Evolutionary conservation across 2,329 filamentous ascomycete genomes (phyloP).

Genomic region (Trichoderma atrobrunneum): DNA sequence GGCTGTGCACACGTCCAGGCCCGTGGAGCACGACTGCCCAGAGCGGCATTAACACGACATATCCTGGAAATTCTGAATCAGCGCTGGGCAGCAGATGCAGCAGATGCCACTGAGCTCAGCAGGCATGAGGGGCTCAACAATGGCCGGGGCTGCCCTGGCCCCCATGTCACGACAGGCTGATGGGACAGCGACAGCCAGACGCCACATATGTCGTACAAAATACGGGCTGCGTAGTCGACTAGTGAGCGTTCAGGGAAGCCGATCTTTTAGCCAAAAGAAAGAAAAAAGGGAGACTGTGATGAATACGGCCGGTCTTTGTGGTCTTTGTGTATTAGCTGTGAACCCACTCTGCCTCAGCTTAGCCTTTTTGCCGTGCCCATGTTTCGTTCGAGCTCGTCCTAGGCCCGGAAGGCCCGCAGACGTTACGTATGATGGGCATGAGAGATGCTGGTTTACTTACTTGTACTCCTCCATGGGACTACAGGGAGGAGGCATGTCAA

Average conservation of each 20-base stretch:
- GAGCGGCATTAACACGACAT: neutral
- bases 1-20: neutral
- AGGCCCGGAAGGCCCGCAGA: neutral
- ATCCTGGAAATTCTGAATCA: neutral
- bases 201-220: neutral
- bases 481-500: neutral
- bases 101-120: neutral
- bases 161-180: constrained; percentile 2
- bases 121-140: constrained; percentile 13
- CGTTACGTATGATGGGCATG: neutral
- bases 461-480: neutral
- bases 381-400: neutral
- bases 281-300: neutral
- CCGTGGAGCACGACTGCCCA: neutral
- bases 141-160: neutral
- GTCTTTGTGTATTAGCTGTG: neutral
- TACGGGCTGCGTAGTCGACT: neutral
- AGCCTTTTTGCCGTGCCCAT: constrained; percentile 3
- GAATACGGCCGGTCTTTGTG: neutral
- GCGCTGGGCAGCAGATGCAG: neutral
- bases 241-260: neutral
- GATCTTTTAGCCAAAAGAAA: neutral
- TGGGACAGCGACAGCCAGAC: neutral
- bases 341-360: neutral
- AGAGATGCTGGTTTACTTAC: neutral